Evolutionary conservation across 805 yeast species (phyloP).

Genomic region (Saturnispora gosingensis): DNA sequence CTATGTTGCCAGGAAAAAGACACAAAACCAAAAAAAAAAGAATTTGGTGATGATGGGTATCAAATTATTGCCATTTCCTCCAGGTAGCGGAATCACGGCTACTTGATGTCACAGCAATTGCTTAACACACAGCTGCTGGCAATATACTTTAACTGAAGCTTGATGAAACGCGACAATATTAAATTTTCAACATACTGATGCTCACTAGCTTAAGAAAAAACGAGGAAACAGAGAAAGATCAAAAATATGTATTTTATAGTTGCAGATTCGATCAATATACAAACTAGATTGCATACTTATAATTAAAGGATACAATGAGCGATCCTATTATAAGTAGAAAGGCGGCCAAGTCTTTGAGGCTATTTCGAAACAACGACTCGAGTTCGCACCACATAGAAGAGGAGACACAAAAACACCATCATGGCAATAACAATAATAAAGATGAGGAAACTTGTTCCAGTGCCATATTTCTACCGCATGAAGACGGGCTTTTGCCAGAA

Average conservation of each 20-base stretch:
- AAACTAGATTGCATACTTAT: neutral
- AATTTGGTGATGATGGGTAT: too few relatives aligned
- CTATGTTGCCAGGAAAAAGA: too few relatives aligned
- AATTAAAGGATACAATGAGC: neutral
- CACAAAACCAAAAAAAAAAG: too few relatives aligned
- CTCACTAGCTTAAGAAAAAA: neutral
- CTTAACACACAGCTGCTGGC: too few relatives aligned
- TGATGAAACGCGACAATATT: neutral
- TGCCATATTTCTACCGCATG: conserved; percentile 1
- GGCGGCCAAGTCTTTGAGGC: conserved; percentile 39
- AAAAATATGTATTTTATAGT: neutral
- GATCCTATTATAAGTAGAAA: conserved; percentile 20
- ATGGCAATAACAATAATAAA: neutral
- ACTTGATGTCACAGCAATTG: too few relatives aligned
- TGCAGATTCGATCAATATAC: neutral
- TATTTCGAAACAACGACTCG: conserved; percentile 27
- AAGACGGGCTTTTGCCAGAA: neutral
- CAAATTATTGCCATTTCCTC: too few relatives aligned
- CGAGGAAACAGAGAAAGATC: neutral
- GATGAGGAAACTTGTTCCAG: neutral
- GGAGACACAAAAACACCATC: neutral
- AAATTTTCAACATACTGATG: neutral
- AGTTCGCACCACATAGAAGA: neutral
- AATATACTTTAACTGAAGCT: neutral
- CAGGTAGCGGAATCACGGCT: too few relatives aligned